A percentile compares a stretch with the other conserved stretches of the same genome.
These are phyloP conservation scores for Paspalum vaginatum DNA, from an alignment of 176 grass and related monocot species.

Conservation along the genomic window DNA sequence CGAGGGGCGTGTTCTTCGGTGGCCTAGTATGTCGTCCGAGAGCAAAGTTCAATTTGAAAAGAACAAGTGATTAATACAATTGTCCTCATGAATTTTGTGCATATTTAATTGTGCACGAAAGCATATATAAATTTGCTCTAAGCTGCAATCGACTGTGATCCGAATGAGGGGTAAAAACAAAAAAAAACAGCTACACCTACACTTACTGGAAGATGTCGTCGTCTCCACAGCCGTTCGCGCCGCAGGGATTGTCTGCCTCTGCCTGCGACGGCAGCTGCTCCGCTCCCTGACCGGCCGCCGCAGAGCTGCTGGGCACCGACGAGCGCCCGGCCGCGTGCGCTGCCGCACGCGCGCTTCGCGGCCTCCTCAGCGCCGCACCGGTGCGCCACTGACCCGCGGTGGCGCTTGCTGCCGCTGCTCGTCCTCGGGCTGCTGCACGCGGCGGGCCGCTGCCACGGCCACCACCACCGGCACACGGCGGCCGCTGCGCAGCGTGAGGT, in stretches of 20 bases:
- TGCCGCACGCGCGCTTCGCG: background rate
- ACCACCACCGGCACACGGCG: slow-evolving; percentile 25
- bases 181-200: background rate
- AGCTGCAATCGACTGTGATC: background rate
- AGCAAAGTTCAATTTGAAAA: background rate
- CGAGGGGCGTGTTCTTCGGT: background rate
- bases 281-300: background rate
- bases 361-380: background rate
- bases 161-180: background rate
- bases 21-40: background rate
- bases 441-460: background rate
- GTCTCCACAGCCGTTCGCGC: background rate
- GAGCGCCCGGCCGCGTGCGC: background rate
- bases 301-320: background rate
- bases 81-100: background rate
- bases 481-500: slow-evolving; percentile 51
- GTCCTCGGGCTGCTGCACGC: background rate
- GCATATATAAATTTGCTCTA: background rate
- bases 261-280: background rate
- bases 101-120: background rate
- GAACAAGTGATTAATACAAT: background rate
- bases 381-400: background rate
- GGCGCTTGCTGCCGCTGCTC: background rate
- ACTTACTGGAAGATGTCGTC: slow-evolving; percentile 1
- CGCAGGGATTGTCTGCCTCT: too few species aligned